Evolutionary conservation across 306 rosid species (phyloP).

Genomic region (Vigna unguiculata): DNA sequence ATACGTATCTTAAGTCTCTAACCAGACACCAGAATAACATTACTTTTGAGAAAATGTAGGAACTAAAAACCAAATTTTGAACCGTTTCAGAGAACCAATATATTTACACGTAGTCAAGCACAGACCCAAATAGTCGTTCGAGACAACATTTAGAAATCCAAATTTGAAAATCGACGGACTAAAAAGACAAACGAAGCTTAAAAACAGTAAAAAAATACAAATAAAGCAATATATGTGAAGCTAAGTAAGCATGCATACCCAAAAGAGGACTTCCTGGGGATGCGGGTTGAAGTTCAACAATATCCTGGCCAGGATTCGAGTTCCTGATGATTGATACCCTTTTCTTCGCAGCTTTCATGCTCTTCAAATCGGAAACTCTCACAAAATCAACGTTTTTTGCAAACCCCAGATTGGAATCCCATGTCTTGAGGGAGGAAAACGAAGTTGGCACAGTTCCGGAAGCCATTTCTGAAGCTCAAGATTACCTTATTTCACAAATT

Average conservation of each 20-base stretch:
- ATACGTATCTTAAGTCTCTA: neutral
- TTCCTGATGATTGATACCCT: constrained; percentile 72
- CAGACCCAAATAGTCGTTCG: constrained; percentile 21
- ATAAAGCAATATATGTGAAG: constrained; percentile 1
- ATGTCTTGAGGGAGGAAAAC: constrained; percentile 61
- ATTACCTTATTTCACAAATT: constrained; percentile 49
- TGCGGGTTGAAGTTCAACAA: constrained; percentile 84
- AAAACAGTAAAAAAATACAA: neutral
- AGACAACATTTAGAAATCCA: neutral
- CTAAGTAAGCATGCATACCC: constrained; percentile 55
- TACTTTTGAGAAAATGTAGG: neutral
- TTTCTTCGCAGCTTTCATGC: constrained; percentile 56
- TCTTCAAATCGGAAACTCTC: constrained; percentile 72
- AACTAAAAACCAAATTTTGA: no score
- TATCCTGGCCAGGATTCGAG: constrained; percentile 77
- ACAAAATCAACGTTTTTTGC: constrained; percentile 73
- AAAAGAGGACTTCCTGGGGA: constrained; percentile 86
- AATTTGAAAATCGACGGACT: neutral
- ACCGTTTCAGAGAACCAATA: neutral
- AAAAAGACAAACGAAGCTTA: constrained; percentile 25
- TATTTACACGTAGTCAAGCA: neutral
- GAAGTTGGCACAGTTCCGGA: constrained; percentile 78
- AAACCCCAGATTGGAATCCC: constrained; percentile 77
- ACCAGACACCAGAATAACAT: neutral
- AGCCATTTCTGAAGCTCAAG: constrained; percentile 63